Evolutionary conservation across 2,329 filamentous ascomycete species (phyloP), one percentile per base, ranked within the genome.

Genomic region (Alternaria sp.): DNA sequence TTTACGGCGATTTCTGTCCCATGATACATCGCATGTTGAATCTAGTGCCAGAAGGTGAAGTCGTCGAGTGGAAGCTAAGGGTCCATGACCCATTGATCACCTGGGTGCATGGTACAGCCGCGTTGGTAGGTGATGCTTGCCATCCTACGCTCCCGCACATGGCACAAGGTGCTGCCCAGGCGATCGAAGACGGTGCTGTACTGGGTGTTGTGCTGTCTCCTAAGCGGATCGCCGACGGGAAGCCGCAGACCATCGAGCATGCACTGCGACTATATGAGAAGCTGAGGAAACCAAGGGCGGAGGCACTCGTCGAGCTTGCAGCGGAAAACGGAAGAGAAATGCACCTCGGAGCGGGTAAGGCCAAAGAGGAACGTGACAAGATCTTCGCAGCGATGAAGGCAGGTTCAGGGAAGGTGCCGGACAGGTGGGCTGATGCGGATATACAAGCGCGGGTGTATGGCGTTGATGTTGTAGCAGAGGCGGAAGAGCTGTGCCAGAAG

Each of bases 61-160:
- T 91, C 5, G 86, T 87, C 65, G 88, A 91, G 73, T 91, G 89
- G 86, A 88, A 87, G 65, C 78, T 91, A 45, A 81, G 87, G 27
- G 85, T 87, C 5, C 87, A 90, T 70, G 83, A 86, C 38, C 87
- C 87, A 0, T 76, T 91, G 5, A 84, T 85, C 0, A 88, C 85
- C 5, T 91, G 89, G 89, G 81, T 87, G 0, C 78, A 85, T 38
- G 83, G 83, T 11, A 80, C 77, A 11, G 79, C 82, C 2, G 86
- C 85, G 3, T 78, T 89, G 4, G 80, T 88, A 0, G 86, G 86
- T 20, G 87, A 89, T 69, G 85, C 86, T 1, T 87, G 85, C 68
- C 88, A 90, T 73, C 86, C 87, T 0, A 90, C 87, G 3, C 80
- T 89, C 0, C 88, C 88, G 0, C 88, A 90, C 73, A 79, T 90